Percentiles rank a stretch among this genome's conserved stretches.
phyloP scores from a whole-genome alignment of 176 grass and related monocot species.

The Musa troglodytarum region DNA sequence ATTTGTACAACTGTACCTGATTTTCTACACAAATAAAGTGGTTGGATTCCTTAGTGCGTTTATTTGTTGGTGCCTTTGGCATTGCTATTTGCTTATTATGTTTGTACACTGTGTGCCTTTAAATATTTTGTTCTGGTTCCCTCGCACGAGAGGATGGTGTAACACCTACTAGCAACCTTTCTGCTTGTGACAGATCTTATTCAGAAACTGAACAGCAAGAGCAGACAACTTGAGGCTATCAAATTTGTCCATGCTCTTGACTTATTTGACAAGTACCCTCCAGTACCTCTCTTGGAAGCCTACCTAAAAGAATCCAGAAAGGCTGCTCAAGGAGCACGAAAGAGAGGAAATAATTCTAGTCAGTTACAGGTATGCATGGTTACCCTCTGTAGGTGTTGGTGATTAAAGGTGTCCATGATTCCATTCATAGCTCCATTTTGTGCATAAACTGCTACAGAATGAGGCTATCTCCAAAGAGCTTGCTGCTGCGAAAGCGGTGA shows the following conservation, averaged over 20 bases:
- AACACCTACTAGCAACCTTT: neutral
- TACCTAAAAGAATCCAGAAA: conserved; percentile 32
- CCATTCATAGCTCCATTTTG: neutral
- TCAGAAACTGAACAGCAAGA: conserved; percentile 39
- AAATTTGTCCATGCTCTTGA: conserved; percentile 26
- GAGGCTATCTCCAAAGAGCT: conserved; percentile 20
- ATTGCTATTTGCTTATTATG: too few relatives aligned
- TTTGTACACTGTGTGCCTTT: too few relatives aligned
- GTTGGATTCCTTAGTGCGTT: too few relatives aligned
- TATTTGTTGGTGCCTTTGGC: too few relatives aligned
- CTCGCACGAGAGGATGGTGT: too few relatives aligned
- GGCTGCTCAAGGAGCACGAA: conserved; percentile 24
- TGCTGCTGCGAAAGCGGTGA: conserved; percentile 5
- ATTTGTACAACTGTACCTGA: too few relatives aligned
- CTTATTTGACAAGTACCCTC: conserved; percentile 31
- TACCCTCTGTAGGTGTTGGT: neutral
- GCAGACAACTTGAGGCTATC: conserved; percentile 18
- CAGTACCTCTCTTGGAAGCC: conserved; percentile 30
- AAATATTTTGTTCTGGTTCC: too few relatives aligned
- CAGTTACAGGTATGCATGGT: conserved; percentile 27
- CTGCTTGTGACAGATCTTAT: conserved; percentile 40
- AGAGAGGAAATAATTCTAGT: conserved; percentile 9
- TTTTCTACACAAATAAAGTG: too few relatives aligned
- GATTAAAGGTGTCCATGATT: neutral
- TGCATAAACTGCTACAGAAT: conserved; percentile 18